Base-by-base conservation (phyloP, 1,284 basidiomycete species). In the Golubevia pallescens region DNA sequence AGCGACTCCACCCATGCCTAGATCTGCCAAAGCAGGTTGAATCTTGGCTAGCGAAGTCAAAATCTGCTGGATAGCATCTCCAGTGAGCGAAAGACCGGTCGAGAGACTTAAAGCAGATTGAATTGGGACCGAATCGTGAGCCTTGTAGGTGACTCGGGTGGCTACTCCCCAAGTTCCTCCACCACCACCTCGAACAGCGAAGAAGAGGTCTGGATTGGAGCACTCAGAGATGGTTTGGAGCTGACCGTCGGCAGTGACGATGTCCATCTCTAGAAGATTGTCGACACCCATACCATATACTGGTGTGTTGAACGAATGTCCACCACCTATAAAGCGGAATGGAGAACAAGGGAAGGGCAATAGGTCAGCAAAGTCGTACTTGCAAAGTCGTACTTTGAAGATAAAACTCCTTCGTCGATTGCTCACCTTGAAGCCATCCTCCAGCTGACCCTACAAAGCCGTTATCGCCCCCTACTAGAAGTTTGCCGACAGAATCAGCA, bases 141-240 rank as follows among this genome's bases (percentile, higher is more conserved):
- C 42, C 16, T 48, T 48, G 55, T 57, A 57, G 23, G 55, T 57
- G 55, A 57, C 55, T 24, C 55, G 10, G 55, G 55, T 57, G 23
- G 32, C 55, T 2, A 57, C 55, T 3, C 55, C 55, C 23, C 23
- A 57, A 34, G 55, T 57, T 24, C 55, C 55, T 13, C 55, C 55
- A 2, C 55, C 55, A 13, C 55, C 55, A 24, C 55, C 55, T 13
- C 55, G 55, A 24, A 57, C 23, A 24, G 55, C 55, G 10, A 21
- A 56, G 54, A 56, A 56, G 54, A 56, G 54, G 54, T 56, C 54
- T 32, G 54, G 24, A 13, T 56, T 56, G 54, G 20, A 21, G 2
- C 54, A 21, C 10, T 21, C 20, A 5, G 54, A 56, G 54, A 28
- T 34, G 55, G 55, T 24, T 34, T 24, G 23, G n/a, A 13, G 23